A percentile compares a stretch with the other conserved stretches of the same genome.
These are phyloP conservation scores for Populus hybrid DNA, from an alignment of 441 rosid genomes.

Conservation along the genomic window DNA sequence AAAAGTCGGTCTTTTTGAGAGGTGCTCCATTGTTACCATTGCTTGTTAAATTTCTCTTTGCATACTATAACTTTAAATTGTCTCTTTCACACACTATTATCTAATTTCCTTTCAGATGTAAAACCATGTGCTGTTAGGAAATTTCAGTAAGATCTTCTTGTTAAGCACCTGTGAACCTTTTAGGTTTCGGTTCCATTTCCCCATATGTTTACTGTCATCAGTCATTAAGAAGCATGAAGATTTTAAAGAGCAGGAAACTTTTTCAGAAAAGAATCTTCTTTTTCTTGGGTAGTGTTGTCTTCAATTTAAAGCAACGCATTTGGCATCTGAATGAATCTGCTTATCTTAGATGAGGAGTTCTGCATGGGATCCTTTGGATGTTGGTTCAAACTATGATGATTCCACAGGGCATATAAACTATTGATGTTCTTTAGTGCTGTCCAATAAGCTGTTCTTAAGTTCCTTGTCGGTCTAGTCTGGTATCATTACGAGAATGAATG, in stretches of 20 bases:
- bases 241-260: neutral
- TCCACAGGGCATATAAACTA: neutral
- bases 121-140: neutral
- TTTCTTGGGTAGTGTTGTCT: neutral
- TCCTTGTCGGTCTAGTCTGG: neutral
- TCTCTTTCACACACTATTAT: neutral
- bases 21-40: constrained; percentile 34
- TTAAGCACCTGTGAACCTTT: neutral
- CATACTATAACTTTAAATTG: neutral
- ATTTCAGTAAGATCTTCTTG: neutral
- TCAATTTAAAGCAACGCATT: neutral
- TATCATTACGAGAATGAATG: neutral
- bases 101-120: neutral
- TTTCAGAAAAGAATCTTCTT: neutral
- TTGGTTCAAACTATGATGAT: neutral
- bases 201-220: neutral
- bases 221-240: neutral
- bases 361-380: neutral
- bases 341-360: neutral
- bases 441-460: neutral
- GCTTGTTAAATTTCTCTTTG: constrained; percentile 8
- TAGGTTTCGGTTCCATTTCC: neutral
- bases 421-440: neutral
- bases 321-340: neutral
- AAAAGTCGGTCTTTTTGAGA: constrained; percentile 93